These are phyloP conservation scores for Leishmania mexicana DNA, from an alignment of 208 protist species.

Conservation along the genomic window DNA sequence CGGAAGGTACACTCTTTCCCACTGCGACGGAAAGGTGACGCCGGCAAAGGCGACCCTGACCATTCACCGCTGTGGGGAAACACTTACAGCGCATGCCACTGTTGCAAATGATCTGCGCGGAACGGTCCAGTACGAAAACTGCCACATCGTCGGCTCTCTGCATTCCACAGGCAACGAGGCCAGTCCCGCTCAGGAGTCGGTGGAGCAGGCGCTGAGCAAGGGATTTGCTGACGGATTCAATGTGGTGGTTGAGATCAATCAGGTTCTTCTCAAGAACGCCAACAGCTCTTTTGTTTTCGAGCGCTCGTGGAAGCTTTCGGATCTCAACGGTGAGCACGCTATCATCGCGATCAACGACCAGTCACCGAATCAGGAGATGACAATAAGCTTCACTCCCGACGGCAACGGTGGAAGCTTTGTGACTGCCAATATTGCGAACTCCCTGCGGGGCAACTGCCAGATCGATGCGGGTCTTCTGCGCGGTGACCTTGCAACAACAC, in stretches of 20 bases:
- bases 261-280: constrained; percentile 59
- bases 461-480: constrained; percentile 46
- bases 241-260: constrained; percentile 32
- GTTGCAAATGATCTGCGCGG: constrained; percentile 59
- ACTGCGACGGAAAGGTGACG: constrained; percentile 45
- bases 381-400: constrained; percentile 46
- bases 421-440: constrained; percentile 55
- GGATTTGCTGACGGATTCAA: constrained; percentile 62
- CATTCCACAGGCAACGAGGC: constrained; percentile 43
- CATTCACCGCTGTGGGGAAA: constrained; percentile 36
- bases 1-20: constrained; percentile 51
- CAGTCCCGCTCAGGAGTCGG: constrained; percentile 38
- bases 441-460: constrained; percentile 57
- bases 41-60: constrained; percentile 36
- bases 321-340: constrained; percentile 61
- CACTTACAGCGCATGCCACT: constrained; percentile 34
- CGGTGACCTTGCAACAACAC: constrained; percentile 57
- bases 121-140: constrained; percentile 33
- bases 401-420: constrained; percentile 43
- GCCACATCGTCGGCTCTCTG: constrained; percentile 42
- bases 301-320: constrained; percentile 37
- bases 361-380: constrained; percentile 45
- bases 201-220: constrained; percentile 49
- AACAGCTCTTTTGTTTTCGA: constrained; percentile 45
- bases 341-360: constrained; percentile 60